phyloP scores from a whole-genome alignment of 768 basidiomycete genomes.

The Tylopilus sp. region DNA sequence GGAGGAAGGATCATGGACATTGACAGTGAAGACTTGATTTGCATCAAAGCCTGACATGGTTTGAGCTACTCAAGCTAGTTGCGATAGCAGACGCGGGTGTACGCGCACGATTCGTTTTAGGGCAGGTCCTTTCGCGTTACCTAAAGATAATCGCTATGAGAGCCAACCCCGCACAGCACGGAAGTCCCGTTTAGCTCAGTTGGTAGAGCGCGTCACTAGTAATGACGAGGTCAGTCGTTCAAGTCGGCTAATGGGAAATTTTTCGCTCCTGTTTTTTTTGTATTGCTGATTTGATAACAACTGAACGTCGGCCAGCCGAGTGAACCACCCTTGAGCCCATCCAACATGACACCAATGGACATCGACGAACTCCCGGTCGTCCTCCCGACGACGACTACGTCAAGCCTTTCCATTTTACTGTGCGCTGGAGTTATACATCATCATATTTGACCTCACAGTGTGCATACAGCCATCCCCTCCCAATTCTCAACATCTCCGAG shows the following conservation, averaged over 20 bases:
- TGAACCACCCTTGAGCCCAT: constrained; percentile 1
- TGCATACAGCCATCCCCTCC: constrained; percentile 79
- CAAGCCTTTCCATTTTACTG: constrained; percentile 74
- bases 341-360: constrained; percentile 61
- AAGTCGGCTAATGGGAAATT: constrained; percentile 40
- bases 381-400: constrained; percentile 64
- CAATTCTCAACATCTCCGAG: constrained; percentile 95
- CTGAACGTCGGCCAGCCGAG: too few species aligned
- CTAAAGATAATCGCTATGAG: too few species aligned
- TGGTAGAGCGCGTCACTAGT: constrained; percentile 51
- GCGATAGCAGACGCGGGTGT: neutral
- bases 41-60: constrained; percentile 86
- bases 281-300: too few species aligned
- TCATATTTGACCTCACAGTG: constrained; percentile 10
- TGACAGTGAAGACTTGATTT: constrained; percentile 76
- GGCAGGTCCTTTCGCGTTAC: constrained; percentile 31
- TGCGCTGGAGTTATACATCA: constrained; percentile 34
- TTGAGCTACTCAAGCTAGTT: neutral
- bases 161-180: too few species aligned
- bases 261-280: neutral
- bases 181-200: constrained; percentile 42
- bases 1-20: constrained; percentile 61
- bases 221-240: constrained; percentile 45
- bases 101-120: constrained; percentile 23
- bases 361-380: constrained; percentile 76